A percentile compares a stretch with the other conserved stretches of the same genome.
These are phyloP conservation scores for Setaria italica DNA, from an alignment of 202 grass and related monocot species.

Conservation along the genomic window DNA sequence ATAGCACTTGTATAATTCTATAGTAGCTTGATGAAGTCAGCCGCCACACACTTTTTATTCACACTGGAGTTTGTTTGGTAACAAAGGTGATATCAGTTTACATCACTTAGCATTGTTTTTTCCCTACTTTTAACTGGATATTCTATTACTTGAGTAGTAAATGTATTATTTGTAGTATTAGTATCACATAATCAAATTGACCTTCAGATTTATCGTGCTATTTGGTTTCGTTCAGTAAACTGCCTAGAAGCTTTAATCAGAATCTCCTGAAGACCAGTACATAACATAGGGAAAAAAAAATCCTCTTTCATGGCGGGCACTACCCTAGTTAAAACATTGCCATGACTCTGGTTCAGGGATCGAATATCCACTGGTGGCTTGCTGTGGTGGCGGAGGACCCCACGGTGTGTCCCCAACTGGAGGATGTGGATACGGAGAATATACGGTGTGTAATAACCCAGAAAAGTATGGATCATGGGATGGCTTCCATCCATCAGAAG, in stretches of 20 bases:
- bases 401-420: constrained; percentile 32
- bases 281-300: background rate
- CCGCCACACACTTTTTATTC: background rate
- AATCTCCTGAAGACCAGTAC: background rate
- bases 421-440: constrained; percentile 47
- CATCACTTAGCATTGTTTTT: background rate
- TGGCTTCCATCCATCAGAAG: constrained; percentile 61
- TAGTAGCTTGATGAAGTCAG: background rate
- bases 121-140: background rate
- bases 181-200: background rate
- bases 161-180: background rate
- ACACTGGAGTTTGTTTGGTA: background rate
- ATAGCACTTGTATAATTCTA: background rate
- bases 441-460: constrained; percentile 47
- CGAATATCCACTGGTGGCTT: constrained; percentile 48
- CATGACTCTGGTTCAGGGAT: constrained; percentile 39
- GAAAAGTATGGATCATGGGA: constrained; percentile 65
- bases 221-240: background rate
- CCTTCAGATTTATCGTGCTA: background rate
- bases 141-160: background rate
- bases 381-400: constrained; percentile 53
- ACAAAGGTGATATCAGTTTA: background rate
- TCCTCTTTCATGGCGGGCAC: background rate
- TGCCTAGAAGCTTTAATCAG: background rate
- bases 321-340: background rate